Conservation (phyloP, 73 alveolate species). For the Paramecium primaurelia region DNA sequence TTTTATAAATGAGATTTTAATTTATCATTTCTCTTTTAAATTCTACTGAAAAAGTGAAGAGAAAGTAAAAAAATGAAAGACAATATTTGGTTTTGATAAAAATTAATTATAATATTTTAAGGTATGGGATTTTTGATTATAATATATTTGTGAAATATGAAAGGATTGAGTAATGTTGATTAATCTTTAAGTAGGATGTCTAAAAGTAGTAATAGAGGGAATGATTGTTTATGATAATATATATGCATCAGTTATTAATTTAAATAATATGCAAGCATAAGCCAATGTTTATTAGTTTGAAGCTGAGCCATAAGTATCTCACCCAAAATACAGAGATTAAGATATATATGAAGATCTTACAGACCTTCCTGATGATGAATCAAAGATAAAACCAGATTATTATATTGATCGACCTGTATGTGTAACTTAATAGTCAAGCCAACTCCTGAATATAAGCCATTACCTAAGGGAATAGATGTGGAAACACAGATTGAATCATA, state of each 20-base stretch:
- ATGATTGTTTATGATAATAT: background rate
- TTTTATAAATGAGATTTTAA: background rate
- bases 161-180: background rate
- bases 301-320: constrained; percentile 44
- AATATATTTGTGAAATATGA: background rate
- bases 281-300: constrained; percentile 20
- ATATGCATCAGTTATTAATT: constrained; percentile 37
- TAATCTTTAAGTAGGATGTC: background rate
- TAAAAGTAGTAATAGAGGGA: background rate
- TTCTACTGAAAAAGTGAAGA: background rate
- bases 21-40: too few relatives aligned
- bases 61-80: background rate
- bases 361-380: constrained; percentile 69
- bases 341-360: constrained; percentile 35
- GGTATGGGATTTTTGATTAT: background rate
- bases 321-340: constrained; percentile 40
- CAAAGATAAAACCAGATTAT: constrained; percentile 88
- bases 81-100: background rate
- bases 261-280: constrained; percentile 3
- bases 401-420: constrained; percentile 84
- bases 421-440: constrained; percentile 52
- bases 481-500: constrained; percentile 85
- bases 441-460: constrained; percentile 88
- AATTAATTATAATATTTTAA: background rate
- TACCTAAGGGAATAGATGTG: constrained; percentile 87